Base-by-base conservation (phyloP, 2,329 filamentous ascomycete genomes). In the Botrytis medusae region DNA sequence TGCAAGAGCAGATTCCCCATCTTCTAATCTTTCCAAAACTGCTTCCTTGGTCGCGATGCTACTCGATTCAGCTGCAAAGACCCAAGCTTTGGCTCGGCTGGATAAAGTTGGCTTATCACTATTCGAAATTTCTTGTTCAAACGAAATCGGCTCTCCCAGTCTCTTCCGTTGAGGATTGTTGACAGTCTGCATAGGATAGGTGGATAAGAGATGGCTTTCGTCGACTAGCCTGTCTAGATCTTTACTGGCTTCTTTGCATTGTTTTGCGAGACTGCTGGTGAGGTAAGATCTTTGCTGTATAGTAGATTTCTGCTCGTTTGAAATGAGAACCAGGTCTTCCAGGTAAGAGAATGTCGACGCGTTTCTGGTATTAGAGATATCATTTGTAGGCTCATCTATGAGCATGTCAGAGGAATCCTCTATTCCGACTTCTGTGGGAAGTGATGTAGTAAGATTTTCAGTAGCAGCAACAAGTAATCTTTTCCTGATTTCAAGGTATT, bases 231-330 rank as follows among this genome's bases (percentile, higher is more conserved):
- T 87, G 67, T 85, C 84, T 12, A 91, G 81, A 2, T 82, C 79
- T 78, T 87, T 85, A 70, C 83, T 82, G 22, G 84, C 83, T 18
- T 88, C 86, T 74, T 86, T 86, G 34, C 84, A 82, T 75, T 89
- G 85, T 75, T 84, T 87, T 32, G 84, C 79, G 20, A 92, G 81
- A 25, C 83, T 79, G 25, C 83, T 79, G 73, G 85, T 87, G 65
- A 90, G 81, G 78, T 91, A 86, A 0, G 88, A 84, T 76, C 90
- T 91, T 75, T 91, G 87, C 46, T 86, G 81, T 62, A 90, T 87
- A 40, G 86, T 81, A 0, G 83, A 82, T 77, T 88, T 91, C 79
- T 91, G 89, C 69, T 86, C 85, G 62, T 83, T 86, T 8, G 88
- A 86, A 7, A 89, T 79, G 2, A 83, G 79, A 37, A 90, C 83